Evolutionary conservation across 495 filamentous ascomycete species (phyloP).

Genomic region (Parathielavia appendiculata): DNA sequence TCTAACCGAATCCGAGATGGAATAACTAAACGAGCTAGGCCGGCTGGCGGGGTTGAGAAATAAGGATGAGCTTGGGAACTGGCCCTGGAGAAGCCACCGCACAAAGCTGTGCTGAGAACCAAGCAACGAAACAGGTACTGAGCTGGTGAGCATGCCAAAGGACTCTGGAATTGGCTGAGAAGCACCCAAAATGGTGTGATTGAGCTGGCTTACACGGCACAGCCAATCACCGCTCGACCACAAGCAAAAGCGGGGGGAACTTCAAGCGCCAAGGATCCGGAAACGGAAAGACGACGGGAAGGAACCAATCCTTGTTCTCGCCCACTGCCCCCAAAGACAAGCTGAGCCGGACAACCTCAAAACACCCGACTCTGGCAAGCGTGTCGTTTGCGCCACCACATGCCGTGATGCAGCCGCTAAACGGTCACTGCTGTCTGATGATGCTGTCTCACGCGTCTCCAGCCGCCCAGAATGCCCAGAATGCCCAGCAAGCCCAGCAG

Average conservation of each 20-base stretch:
- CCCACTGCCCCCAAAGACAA: background rate
- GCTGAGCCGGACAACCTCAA: background rate
- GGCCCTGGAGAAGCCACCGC: background rate
- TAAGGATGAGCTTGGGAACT: background rate
- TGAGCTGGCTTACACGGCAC: background rate
- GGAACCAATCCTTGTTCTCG: background rate
- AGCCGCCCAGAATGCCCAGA: background rate
- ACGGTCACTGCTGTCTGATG: background rate
- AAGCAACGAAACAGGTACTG: background rate
- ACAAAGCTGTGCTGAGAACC: background rate
- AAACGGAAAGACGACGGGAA: background rate
- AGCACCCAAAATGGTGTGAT: conserved; percentile 10
- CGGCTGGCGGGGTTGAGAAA: background rate
- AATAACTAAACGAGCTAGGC: background rate
- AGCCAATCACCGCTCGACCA: conserved; percentile 1
- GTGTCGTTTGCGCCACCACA: background rate
- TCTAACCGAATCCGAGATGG: background rate
- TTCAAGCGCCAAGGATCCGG: background rate
- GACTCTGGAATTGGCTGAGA: conserved; percentile 2
- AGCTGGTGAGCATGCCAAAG: background rate
- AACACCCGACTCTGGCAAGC: no score
- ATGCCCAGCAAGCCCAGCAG: conserved; percentile 8
- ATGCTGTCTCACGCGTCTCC: background rate
- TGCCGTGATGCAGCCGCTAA: background rate
- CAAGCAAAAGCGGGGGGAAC: background rate